Evolutionary conservation across 1,139 yeast genomes (phyloP).

Genomic region (Geotrichum klebahnii): DNA sequence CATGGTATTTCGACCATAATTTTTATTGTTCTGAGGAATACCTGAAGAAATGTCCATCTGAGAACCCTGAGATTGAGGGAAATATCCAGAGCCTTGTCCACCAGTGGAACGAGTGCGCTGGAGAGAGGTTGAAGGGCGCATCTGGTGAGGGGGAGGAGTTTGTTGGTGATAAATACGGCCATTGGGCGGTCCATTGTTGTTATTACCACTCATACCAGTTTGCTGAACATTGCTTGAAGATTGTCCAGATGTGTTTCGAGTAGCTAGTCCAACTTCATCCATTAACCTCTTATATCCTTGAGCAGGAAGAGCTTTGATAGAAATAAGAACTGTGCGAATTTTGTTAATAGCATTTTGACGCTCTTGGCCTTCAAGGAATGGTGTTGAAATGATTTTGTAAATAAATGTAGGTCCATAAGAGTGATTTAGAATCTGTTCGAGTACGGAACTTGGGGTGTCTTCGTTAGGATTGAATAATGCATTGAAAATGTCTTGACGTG

Average conservation of each 20-base stretch:
- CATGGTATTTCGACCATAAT: slow-evolving; percentile 7
- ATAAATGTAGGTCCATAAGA: slow-evolving; percentile 81
- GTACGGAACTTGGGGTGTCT: slow-evolving; percentile 39
- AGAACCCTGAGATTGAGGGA: slow-evolving; percentile 5
- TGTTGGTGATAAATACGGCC: slow-evolving; percentile 9
- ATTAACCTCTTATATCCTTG: slow-evolving; percentile 82
- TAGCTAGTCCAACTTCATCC: slow-evolving; percentile 80
- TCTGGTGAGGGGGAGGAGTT: not conserved
- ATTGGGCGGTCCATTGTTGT: slow-evolving; percentile 6
- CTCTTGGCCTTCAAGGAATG: slow-evolving; percentile 41
- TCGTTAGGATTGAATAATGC: slow-evolving; percentile 48
- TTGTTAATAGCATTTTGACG: slow-evolving; percentile 57
- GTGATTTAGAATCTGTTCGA: slow-evolving; percentile 53
- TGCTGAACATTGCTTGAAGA: slow-evolving; percentile 4
- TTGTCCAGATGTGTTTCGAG: slow-evolving; percentile 18
- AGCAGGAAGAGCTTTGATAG: slow-evolving; percentile 51
- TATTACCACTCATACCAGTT: slow-evolving; percentile 8
- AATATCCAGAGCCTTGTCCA: slow-evolving; percentile 13
- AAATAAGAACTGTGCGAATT: slow-evolving; percentile 57
- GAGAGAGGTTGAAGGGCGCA: slow-evolving; percentile 12
- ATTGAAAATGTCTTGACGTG: slow-evolving; percentile 59
- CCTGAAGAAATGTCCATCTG: slow-evolving; percentile 6
- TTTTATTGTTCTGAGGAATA: not conserved
- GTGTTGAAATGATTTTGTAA: slow-evolving; percentile 57
- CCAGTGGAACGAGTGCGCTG: slow-evolving; percentile 19